Conservation (phyloP, 495 filamentous ascomycete species). For the Penicillium paxilli region DNA sequence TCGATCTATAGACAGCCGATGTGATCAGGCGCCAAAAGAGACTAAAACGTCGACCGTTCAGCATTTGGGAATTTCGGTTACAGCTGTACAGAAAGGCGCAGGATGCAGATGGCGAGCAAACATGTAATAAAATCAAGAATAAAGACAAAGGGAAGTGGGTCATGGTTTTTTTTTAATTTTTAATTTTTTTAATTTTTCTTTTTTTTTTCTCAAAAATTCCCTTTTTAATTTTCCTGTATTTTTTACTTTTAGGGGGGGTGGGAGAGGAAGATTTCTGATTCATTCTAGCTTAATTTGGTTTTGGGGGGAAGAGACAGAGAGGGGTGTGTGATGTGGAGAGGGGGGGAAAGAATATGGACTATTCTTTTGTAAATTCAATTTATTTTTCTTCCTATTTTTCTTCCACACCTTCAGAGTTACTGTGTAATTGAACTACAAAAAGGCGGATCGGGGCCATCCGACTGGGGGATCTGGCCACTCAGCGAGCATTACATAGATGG, state of each 20-base stretch:
- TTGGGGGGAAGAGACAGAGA: not conserved
- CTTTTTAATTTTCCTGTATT: too few relatives aligned
- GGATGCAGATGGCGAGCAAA: slow-evolving; percentile 45
- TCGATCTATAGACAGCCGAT: slow-evolving; percentile 31
- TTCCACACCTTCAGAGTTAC: not conserved
- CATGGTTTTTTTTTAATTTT: slow-evolving; percentile 16
- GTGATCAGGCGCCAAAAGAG: slow-evolving; percentile 43
- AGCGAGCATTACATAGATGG: slow-evolving; percentile 17
- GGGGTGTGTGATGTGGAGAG: not conserved
- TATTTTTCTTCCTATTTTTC: not conserved
- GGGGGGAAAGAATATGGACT: not conserved
- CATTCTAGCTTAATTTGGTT: not conserved
- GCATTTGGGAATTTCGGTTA: slow-evolving; percentile 41
- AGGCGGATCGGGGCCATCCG: slow-evolving; percentile 33
- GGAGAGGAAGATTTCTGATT: too few relatives aligned
- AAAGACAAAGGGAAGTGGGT: slow-evolving; percentile 19
- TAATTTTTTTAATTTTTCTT: slow-evolving; percentile 13
- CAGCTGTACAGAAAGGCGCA: slow-evolving; percentile 42
- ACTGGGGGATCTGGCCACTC: slow-evolving; percentile 19
- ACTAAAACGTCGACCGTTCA: slow-evolving; percentile 40
- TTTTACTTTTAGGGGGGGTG: too few relatives aligned
- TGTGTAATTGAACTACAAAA: slow-evolving; percentile 22
- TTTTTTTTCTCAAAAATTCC: too few relatives aligned
- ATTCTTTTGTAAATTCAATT: not conserved
- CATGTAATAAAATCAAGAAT: slow-evolving; percentile 28